Evolutionary conservation across 306 rosid species (phyloP), one percentile per base, ranked within the genome.

Genomic region (Dalbergia cochinchinensis): DNA sequence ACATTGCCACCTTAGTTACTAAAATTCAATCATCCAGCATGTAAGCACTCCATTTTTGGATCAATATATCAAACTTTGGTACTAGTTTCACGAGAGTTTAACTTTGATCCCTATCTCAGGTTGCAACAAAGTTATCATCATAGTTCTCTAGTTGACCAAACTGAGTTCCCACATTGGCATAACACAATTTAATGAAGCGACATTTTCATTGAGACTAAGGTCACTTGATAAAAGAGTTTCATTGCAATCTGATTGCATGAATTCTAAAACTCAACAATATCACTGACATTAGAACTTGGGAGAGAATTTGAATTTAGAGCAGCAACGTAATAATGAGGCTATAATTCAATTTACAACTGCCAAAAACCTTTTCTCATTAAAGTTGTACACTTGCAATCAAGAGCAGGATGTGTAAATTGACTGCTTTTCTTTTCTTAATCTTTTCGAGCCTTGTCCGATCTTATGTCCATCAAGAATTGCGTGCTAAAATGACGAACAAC

Each of bases 391-490:
- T 91, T 93, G 88, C 99, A 94, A 78, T 94, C 95, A 22, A 95
- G 99, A 71, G 94, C 92, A 33, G 86, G 69, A 95, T 1, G 99
- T 95, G 73, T 92, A 95, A 42, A 95, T 89, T 14, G 99, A 95
- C 69, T 95, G 98, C n/a, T n/a, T n/a, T n/a, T n/a, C n/a, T n/a
- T n/a, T n/a, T n/a, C 97, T 89, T 59, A 93, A 71, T 83, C 98
- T 89, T 86, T 91, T 74, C 55, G 90, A 91, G 47, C 99, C 97
- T 83, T 89, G 99, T 85, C 98, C 89, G 86, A 82, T 91, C 82
- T 77, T 79, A 70, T 95, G 99, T 68, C 98, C 99, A 26, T 88
- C 91, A 35, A 87, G 71, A 63, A 92, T 86, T 26, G 91, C 76
- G 60, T 66, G 80, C 78, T 90, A 88, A 81, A 95, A 95, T 14